Conservation (phyloP, 2,329 filamentous ascomycete species). For the Pseudocercospora cruenta region DNA sequence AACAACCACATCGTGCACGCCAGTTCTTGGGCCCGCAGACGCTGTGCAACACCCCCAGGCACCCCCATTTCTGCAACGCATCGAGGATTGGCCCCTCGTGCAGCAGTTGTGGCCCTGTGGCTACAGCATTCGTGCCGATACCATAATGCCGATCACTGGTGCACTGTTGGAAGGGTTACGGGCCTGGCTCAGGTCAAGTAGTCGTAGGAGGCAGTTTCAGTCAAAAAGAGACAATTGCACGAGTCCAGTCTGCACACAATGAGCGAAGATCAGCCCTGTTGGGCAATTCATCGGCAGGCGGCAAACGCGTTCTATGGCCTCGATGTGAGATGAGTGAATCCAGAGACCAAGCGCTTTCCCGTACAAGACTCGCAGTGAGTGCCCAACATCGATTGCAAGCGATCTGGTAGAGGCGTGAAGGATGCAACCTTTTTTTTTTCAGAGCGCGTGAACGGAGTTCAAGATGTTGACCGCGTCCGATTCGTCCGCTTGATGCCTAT, state of each 20-base stretch:
- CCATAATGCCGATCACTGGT: not conserved
- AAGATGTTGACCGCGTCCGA: not conserved
- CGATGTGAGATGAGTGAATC: not conserved
- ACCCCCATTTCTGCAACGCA: not conserved
- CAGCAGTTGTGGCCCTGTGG: not conserved
- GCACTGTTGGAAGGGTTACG: not conserved
- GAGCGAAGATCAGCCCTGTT: not conserved
- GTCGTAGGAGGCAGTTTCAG: not conserved
- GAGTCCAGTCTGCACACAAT: not conserved
- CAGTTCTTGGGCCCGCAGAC: not conserved
- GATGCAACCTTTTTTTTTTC: not conserved
- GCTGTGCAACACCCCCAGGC: not conserved
- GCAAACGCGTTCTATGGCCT: not conserved
- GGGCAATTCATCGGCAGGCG: constrained; percentile 1
- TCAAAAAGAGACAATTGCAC: not conserved
- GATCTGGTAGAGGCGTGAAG: constrained; percentile 3
- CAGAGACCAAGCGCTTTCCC: not conserved
- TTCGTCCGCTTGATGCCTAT: not conserved
- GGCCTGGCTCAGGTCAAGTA: not conserved
- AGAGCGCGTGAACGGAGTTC: not conserved
- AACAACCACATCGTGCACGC: constrained; percentile 12
- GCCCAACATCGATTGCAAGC: constrained; percentile 2
- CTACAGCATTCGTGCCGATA: not conserved
- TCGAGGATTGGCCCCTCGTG: not conserved
- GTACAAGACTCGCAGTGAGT: not conserved